Evolutionary conservation across 495 filamentous ascomycete genomes (phyloP), one percentile per base, ranked within the genome.

Genomic region (Letharia columbiana): DNA sequence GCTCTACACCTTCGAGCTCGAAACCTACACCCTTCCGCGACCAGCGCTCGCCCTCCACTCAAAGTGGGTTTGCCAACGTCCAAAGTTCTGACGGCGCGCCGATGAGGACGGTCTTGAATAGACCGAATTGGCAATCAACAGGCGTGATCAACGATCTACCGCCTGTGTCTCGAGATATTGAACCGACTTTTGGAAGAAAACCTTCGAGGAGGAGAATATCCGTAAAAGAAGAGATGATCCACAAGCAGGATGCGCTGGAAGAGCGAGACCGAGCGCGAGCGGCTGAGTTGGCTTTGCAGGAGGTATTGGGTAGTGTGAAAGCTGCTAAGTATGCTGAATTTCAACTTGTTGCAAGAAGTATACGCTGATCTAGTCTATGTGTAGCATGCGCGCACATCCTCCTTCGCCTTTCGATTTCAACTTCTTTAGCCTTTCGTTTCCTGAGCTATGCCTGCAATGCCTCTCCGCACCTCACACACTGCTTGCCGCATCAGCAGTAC

Each of bases 91-190:
- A 78, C 10, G 45, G 64, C 17, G 56, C 42, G 49, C 76, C 79
- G 2, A 73, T 81, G 54, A 78, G 82, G 50, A 78, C 80, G 68
- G 78, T 80, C 70, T 81, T 84, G 71, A 86, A 85, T 68, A 82
- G 80, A 37, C 80, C 86, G 5, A 88, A 83, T 59, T 94, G 91
- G 91, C 85, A 92, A 73, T 80, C 83, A 45, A 91, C 89, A 5
- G 89, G 89, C 7, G 90, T 93, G 3, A 91, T 92, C 71, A 93
- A 93, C 72, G 85, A 89, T 71, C 81, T 91, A 50, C 84, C 81
- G 17, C 56, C 83, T 5, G 72, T 82, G 40, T 76, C 78, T 61
- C 31, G 54, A 57, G 54, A 57, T 20, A 75, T 76, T 44, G 74
- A 80, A 52, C 71, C 72, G 35, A 66, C 79, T 35, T 72, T 67